Conservation (phyloP, 768 basidiomycete genomes). For the Termitomyces sp. region DNA sequence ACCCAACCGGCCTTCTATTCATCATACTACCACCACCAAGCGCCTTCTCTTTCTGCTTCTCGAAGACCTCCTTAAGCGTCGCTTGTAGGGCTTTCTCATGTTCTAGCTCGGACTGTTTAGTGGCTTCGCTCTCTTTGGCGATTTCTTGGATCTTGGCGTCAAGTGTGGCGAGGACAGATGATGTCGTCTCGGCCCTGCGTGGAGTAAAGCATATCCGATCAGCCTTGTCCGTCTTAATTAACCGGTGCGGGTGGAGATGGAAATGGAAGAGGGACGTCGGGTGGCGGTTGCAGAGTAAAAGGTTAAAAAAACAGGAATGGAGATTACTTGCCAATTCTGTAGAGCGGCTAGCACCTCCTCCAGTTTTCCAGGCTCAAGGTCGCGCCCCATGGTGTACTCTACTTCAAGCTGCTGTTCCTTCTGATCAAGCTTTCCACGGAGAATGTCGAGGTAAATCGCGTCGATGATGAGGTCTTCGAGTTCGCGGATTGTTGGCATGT, state of each 20-base stretch:
- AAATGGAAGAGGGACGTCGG: not conserved
- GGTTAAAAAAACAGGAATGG: not conserved
- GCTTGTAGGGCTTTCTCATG: constrained; percentile 53
- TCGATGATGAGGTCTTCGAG: constrained; percentile 98
- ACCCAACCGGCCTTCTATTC: constrained; percentile 16
- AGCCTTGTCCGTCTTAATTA: not conserved
- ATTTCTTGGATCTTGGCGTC: constrained; percentile 65
- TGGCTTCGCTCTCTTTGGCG: constrained; percentile 35
- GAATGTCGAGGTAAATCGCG: constrained; percentile 87
- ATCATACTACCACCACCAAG: constrained; percentile 22
- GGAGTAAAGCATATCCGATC: constrained; percentile 1
- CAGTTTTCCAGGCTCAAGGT: constrained; percentile 75
- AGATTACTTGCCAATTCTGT: constrained; percentile 53
- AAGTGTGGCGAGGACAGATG: constrained; percentile 65
- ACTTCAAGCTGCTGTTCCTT: constrained; percentile 87
- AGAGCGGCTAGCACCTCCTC: constrained; percentile 58
- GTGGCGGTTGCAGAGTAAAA: not conserved
- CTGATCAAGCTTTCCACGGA: constrained; percentile 92
- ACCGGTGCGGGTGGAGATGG: not conserved
- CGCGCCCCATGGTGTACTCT: constrained; percentile 89
- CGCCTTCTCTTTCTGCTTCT: constrained; percentile 59
- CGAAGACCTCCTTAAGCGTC: constrained; percentile 57
- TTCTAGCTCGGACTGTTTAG: constrained; percentile 40
- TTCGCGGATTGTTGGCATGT: constrained; percentile 77
- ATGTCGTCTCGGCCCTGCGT: constrained; percentile 66